Conservation (phyloP, 2,329 filamentous ascomycete genomes). For the Pseudophaeomoniella oleicola region DNA sequence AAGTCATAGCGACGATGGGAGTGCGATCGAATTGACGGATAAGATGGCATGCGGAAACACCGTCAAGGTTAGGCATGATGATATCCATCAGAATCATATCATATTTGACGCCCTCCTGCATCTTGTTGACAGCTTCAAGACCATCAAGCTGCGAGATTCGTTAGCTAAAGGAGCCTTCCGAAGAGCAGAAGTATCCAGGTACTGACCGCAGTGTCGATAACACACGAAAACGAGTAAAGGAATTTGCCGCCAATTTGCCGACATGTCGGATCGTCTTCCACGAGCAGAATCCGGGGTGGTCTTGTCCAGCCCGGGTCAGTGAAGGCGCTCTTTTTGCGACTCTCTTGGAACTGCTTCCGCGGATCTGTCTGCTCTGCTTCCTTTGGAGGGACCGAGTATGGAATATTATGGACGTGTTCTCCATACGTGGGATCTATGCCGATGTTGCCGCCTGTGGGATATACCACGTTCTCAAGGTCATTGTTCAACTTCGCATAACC, state of each 20-base stretch:
- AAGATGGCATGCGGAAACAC: slow-evolving; percentile 83
- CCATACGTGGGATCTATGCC: slow-evolving; percentile 91
- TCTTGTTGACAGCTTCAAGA: slow-evolving; percentile 78
- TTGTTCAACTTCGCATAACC: slow-evolving; percentile 32
- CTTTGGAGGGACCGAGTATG: slow-evolving; percentile 64
- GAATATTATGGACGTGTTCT: slow-evolving; percentile 88
- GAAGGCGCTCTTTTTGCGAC: slow-evolving; percentile 45
- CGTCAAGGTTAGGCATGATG: slow-evolving; percentile 93
- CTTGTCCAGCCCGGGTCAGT: slow-evolving; percentile 51
- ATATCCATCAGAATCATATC: slow-evolving; percentile 78
- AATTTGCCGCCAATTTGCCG: slow-evolving; percentile 54
- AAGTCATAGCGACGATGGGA: slow-evolving; percentile 96
- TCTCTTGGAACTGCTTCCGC: slow-evolving; percentile 31
- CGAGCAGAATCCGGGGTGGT: slow-evolving; percentile 68
- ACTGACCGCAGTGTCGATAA: slow-evolving; percentile 49
- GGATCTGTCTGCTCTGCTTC: slow-evolving; percentile 34
- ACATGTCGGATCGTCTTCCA: slow-evolving; percentile 65
- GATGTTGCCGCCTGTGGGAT: slow-evolving; percentile 78
- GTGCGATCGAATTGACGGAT: slow-evolving; percentile 75
- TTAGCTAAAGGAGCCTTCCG: no score
- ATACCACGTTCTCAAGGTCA: slow-evolving; percentile 61
- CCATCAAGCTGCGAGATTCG: slow-evolving; percentile 75
- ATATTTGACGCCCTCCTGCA: slow-evolving; percentile 51
- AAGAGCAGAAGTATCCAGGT: no score
- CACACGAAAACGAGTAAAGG: slow-evolving; percentile 48